Evolutionary conservation across 371 early-diverging fungal species (phyloP).

Genomic region (Mucor irregularis): DNA sequence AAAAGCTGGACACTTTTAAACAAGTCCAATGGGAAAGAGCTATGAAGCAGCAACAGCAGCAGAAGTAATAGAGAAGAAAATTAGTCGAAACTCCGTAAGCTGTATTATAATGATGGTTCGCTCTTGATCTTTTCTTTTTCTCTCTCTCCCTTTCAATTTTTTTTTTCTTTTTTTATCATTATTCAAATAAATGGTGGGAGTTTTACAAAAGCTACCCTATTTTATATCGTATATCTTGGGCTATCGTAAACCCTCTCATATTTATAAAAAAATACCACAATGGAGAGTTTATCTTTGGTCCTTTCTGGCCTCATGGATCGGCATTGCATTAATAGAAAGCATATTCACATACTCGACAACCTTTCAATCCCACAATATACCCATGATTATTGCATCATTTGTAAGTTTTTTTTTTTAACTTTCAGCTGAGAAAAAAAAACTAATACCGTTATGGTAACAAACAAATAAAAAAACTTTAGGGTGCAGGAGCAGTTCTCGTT

Average conservation of each 20-base stretch:
- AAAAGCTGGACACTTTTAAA: slow-evolving; percentile 39
- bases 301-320: slow-evolving; percentile 50
- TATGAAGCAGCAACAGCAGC: not conserved
- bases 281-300: slow-evolving; percentile 45
- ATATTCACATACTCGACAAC: slow-evolving; percentile 28
- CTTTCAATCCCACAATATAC: slow-evolving; percentile 29
- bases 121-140: not conserved
- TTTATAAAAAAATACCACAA: slow-evolving; percentile 12
- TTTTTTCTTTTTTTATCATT: not conserved
- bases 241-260: slow-evolving; percentile 12
- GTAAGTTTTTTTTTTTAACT: slow-evolving; percentile 42
- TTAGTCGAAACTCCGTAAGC: not conserved
- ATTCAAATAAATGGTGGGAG: not conserved
- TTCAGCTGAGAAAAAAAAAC: too few species aligned
- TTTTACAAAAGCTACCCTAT: slow-evolving; percentile 15
- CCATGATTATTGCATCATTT: slow-evolving; percentile 49
- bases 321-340: slow-evolving; percentile 39
- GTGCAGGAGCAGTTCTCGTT: slow-evolving; percentile 68
- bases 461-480: slow-evolving; percentile 27
- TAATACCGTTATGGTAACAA: not conserved
- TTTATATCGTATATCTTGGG: slow-evolving; percentile 24
- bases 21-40: slow-evolving; percentile 38
- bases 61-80: too few species aligned
- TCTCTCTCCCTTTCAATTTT: not conserved
- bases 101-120: too few species aligned